Evolutionary conservation across 208 protist genomes (phyloP).

Genomic region (Tritrichomonas foetus): DNA sequence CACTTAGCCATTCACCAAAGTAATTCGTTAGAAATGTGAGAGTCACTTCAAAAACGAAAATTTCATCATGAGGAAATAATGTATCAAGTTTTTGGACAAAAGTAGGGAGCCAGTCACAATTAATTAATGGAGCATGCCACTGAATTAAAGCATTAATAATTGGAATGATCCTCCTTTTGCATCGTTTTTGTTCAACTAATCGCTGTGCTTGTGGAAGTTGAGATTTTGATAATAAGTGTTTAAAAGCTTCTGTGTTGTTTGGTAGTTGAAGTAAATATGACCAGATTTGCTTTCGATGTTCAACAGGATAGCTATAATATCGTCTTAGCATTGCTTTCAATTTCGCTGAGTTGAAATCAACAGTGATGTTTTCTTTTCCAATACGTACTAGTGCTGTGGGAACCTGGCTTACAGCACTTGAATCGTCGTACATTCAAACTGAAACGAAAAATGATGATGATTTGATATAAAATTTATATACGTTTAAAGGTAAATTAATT

Average conservation of each 20-base stretch:
- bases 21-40: background rate
- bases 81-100: conserved; percentile 3
- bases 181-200: background rate
- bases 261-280: background rate
- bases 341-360: background rate
- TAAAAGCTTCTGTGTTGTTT: background rate
- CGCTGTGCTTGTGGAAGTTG: background rate
- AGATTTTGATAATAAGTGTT: background rate
- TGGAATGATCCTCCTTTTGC: background rate
- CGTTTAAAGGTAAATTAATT: background rate
- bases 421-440: conserved; percentile 9
- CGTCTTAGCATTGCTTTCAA: background rate
- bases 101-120: conserved; percentile 22
- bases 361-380: background rate
- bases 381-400: background rate
- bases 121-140: background rate
- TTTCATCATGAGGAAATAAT: background rate
- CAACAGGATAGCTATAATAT: background rate
- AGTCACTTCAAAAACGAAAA: background rate
- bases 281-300: background rate
- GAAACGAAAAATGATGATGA: too few species aligned
- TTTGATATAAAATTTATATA: background rate
- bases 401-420: background rate
- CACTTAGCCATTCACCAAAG: background rate
- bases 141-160: conserved; percentile 25